Conservation (phyloP, 1,284 basidiomycete genomes). For the Puccinia hordei region DNA sequence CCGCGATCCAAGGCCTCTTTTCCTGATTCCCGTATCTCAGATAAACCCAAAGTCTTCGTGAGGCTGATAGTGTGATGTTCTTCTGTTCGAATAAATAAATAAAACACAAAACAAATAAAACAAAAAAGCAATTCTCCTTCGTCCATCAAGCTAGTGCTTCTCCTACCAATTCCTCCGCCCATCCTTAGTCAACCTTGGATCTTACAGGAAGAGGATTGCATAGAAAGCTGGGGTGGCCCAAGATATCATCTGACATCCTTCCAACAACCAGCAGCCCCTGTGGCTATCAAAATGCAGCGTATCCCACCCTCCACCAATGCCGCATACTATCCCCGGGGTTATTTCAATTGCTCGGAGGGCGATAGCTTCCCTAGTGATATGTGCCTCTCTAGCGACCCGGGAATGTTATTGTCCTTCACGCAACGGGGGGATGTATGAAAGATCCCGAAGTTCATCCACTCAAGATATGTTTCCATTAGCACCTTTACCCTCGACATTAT, state of each 20-base stretch:
- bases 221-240: neutral
- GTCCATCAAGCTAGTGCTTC: neutral
- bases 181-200: neutral
- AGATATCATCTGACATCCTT: neutral
- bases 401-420: conserved; percentile 5
- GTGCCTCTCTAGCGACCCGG: neutral
- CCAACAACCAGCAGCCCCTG: neutral
- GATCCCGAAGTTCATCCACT: neutral
- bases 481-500: neutral
- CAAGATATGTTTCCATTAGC: conserved; percentile 4
- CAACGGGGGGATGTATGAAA: neutral
- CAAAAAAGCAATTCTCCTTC: neutral
- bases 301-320: neutral
- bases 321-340: neutral
- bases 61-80: neutral
- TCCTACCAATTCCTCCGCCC: neutral
- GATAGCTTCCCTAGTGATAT: neutral
- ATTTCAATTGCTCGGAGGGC: neutral
- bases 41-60: neutral
- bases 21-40: neutral
- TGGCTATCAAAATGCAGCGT: neutral
- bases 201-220: neutral
- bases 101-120: too few relatives aligned
- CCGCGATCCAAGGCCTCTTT: neutral
- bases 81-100: neutral